A percentile compares a stretch with the other conserved stretches of the same genome.
These are phyloP conservation scores for Polytrichum commune DNA, from an alignment of 225 moss, liverwort and hornwort genomes.

Conservation along the genomic window DNA sequence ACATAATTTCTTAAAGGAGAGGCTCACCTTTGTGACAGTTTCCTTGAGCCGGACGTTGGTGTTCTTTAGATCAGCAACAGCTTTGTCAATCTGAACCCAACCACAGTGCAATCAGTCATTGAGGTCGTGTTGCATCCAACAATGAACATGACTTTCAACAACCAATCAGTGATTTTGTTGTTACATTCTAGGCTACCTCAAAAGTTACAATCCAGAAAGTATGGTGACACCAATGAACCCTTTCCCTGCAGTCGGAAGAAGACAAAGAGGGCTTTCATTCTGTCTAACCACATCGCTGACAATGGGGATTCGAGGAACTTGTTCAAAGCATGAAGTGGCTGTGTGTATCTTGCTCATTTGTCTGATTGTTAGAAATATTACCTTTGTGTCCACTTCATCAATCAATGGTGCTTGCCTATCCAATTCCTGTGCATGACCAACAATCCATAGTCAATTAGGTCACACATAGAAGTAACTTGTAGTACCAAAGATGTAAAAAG, in stretches of 20 bases:
- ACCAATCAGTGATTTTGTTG: too few relatives aligned
- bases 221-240: too few relatives aligned
- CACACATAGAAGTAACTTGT: too few relatives aligned
- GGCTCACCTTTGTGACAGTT: slow-evolving; percentile 59
- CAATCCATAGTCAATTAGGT: background rate
- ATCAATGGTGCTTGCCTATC: slow-evolving; percentile 64
- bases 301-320: too few relatives aligned
- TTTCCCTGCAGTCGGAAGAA: too few relatives aligned
- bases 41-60: slow-evolving; percentile 68
- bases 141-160: too few relatives aligned
- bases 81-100: slow-evolving; percentile 54
- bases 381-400: slow-evolving; percentile 77
- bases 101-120: background rate
- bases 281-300: too few relatives aligned
- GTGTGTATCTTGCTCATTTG: background rate
- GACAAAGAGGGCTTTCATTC: too few relatives aligned
- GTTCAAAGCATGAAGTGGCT: too few relatives aligned
- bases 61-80: slow-evolving; percentile 56
- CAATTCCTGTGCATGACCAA: slow-evolving; percentile 53
- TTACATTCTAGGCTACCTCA: too few relatives aligned
- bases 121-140: background rate
- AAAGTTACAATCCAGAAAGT: too few relatives aligned
- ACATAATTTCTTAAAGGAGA: background rate
- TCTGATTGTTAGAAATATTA: slow-evolving; percentile 5
- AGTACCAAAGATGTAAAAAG: too few relatives aligned